phyloP scores from a whole-genome alignment of 139 green algal species.

The Axilococcus clingmanii region DNA sequence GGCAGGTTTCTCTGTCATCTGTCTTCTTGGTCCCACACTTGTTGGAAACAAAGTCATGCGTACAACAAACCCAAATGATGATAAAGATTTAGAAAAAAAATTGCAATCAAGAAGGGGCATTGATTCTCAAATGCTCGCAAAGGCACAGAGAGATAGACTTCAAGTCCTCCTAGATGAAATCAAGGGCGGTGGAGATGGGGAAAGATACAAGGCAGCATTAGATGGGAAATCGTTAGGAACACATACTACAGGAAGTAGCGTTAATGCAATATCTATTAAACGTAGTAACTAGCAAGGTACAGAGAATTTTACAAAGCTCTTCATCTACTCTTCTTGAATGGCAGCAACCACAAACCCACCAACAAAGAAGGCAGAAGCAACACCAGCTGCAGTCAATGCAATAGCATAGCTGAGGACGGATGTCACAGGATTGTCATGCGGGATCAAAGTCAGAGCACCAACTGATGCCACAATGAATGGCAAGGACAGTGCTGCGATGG shows the following conservation, averaged over 20 bases:
- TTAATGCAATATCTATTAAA: conserved; percentile 19
- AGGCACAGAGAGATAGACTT: conserved; percentile 40
- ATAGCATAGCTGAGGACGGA: conserved; percentile 20
- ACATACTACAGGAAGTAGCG: conserved; percentile 29
- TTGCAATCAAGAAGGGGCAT: conserved; percentile 11
- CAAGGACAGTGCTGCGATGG: conserved; percentile 29
- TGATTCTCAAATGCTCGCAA: conserved; percentile 29
- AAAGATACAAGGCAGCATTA: conserved; percentile 39
- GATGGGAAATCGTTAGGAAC: conserved; percentile 35
- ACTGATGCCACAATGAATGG: conserved; percentile 27
- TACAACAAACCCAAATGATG: conserved; percentile 7
- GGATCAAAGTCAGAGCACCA: conserved; percentile 26
- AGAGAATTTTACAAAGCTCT: neutral
- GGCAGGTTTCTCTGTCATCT: conserved; percentile 2
- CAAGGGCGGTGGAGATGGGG: conserved; percentile 8
- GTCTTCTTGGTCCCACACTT: neutral
- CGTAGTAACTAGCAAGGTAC: neutral
- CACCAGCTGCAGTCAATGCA: conserved; percentile 2
- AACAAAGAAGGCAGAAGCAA: conserved; percentile 14
- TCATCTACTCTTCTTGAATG: conserved; percentile 32
- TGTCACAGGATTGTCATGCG: conserved; percentile 28
- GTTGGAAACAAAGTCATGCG: conserved; percentile 13
- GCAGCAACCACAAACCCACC: conserved; percentile 34
- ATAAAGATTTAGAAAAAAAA: conserved; percentile 19
- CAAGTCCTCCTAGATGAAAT: conserved; percentile 46